Conservation (phyloP, 2,329 filamentous ascomycete genomes). For the Aspergillus bombycis region DNA sequence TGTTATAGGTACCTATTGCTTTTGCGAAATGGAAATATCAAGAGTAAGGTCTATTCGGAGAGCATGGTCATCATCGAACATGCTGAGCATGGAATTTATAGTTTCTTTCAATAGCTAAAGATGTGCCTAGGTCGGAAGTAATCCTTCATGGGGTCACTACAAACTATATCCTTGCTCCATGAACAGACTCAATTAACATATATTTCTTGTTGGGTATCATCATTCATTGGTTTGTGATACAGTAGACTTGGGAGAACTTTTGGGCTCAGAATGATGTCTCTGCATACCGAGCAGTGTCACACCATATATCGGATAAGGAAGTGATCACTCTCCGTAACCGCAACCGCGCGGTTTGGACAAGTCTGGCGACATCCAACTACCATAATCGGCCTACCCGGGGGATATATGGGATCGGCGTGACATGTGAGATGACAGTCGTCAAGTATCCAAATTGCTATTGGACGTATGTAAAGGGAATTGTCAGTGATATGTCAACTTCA, state of each 20-base stretch:
- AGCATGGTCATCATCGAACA: too few species aligned
- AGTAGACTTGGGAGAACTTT: background rate
- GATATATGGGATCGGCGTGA: background rate
- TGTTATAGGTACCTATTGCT: too few species aligned
- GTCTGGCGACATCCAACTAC: background rate
- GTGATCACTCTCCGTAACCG: background rate
- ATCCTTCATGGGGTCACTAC: background rate
- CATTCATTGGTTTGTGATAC: background rate
- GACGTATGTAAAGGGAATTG: background rate
- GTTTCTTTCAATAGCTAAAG: background rate
- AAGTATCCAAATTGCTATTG: background rate
- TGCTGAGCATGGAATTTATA: background rate
- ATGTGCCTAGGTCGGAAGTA: background rate
- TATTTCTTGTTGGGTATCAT: background rate
- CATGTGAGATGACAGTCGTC: background rate
- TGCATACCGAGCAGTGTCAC: background rate
- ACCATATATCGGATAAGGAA: background rate
- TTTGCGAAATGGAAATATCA: too few species aligned
- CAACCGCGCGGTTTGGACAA: background rate
- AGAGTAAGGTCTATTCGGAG: too few species aligned
- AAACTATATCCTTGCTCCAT: background rate
- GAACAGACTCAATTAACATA: background rate
- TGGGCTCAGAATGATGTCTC: background rate
- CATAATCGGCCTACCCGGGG: background rate
- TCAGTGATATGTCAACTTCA: slow-evolving; percentile 14